Percentiles rank a stretch among this genome's conserved stretches.
Evolutionary conservation across 257 asterid genomes (phyloP).

Genomic region (Penstemon davidsonii): DNA sequence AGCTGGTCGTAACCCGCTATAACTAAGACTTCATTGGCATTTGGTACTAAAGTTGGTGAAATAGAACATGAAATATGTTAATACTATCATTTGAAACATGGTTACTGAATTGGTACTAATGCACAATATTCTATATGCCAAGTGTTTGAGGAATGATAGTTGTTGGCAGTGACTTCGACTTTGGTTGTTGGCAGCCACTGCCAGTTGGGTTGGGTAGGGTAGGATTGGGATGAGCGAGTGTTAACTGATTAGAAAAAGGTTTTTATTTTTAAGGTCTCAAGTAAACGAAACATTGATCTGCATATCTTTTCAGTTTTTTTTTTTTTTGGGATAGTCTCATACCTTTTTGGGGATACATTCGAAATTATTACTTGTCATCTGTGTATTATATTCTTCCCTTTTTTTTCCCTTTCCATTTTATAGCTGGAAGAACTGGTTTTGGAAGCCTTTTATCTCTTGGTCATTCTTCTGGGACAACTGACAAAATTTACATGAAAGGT

Average conservation of each 20-base stretch:
- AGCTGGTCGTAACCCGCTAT: slow-evolving; percentile 4
- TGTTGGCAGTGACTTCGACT: background rate
- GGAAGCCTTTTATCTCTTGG: slow-evolving; percentile 94
- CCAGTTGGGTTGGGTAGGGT: background rate
- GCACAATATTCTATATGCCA: background rate
- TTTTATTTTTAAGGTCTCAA: background rate
- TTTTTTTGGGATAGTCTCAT: background rate
- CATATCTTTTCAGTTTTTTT: background rate
- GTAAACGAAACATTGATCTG: background rate
- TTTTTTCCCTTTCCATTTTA: slow-evolving; percentile 11
- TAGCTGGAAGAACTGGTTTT: slow-evolving; percentile 92
- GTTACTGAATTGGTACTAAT: no score
- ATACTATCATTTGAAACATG: background rate
- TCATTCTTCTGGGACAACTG: slow-evolving; percentile 87
- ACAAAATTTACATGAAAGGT: slow-evolving; percentile 93
- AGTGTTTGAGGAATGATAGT: background rate
- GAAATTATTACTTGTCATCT: background rate
- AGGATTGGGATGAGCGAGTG: background rate
- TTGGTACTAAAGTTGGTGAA: background rate
- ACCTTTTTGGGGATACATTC: no score
- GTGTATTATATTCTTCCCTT: slow-evolving; percentile 1
- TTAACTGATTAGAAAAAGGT: background rate
- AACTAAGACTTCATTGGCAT: background rate
- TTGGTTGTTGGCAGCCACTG: background rate
- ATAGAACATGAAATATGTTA: background rate